Evolutionary conservation across 2,329 filamentous ascomycete genomes (phyloP), one percentile per base, ranked within the genome.

Genomic region (Alternaria atra): DNA sequence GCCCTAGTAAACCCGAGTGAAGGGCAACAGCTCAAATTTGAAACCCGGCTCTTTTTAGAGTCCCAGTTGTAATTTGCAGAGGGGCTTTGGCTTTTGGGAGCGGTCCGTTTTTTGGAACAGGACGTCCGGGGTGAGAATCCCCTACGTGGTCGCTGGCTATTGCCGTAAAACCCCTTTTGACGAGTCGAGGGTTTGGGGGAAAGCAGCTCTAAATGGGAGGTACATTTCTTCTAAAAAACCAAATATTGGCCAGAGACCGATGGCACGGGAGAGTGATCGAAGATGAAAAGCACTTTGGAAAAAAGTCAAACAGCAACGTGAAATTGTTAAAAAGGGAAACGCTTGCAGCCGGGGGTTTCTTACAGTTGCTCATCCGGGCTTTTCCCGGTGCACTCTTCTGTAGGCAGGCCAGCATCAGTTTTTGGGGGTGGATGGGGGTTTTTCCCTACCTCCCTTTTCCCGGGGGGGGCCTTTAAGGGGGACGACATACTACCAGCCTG

Each of bases 171-270:
- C 67, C 77, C 73, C 69, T 72, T 79, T 81, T 77, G 71, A 80
- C 70, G 74, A 80, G 77, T 80, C 74, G 76, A 80, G 77, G 80
- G 73, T 79, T 80, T 80, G n/a, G n/a, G 75, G 77, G 73, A 80
- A 79, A 80, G 75, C 73, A 80, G 76, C 76, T 80, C 76, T 74
- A 80, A 80, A 77, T 79, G 74, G 73, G 34, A 35, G 13, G 34
- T 35, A 35, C 10, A 35, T 35, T 35, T 35, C 34, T 35, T 35
- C 34, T 35, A n/a, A n/a, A 35, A 35, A 35, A 13, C 34, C n/a
- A 35, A 35, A 35, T 35, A 35, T 35, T 35, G n/a, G 34, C 34
- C n/a, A 62, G n/a, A 23, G 43, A 58, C 55, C 58, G 55, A 62
- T 62, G 58, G 55, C 27, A 20, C 42, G 58, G 55, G 58, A 62